Evolutionary conservation across 108 stramenopile species (phyloP), one percentile per base, ranked within the genome.

Genomic region (Mediolabrus comicus): DNA sequence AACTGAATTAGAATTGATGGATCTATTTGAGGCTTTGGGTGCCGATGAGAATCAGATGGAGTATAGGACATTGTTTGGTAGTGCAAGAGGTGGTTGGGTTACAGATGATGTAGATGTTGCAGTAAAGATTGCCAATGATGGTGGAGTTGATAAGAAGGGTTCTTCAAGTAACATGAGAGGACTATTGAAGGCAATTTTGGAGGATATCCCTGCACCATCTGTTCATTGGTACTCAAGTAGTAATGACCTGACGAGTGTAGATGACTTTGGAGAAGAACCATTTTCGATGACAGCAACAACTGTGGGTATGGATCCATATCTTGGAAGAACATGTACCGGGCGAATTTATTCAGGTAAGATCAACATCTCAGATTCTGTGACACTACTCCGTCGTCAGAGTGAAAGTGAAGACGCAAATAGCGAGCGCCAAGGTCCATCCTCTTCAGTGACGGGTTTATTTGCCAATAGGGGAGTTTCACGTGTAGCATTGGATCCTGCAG

Each of bases 1-100:
- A 35, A 97, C 97, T 6, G 96, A 97, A 69, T 72, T 85, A 55
- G 81, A 91, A 62, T 67, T 95, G 0, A 80, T 96, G 77, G 97
- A 97, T 67, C 80, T 97, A 22, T 95, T 98, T 82, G 89, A 89
- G 53, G 74, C 77, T 0, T 77, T 98, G 53, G 87, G 88, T 10
- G 97, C 98, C 1, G 72, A 60, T 16, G 94, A 92, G 12, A 79
- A 84, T n/a, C 98, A 98, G 80, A 82, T 98, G 80, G 96, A 99
- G 34, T 97, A 96, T 74, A 64, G 86, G 51, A 93, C 96, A 10
- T 68, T 96, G 36, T 99, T 96, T 74, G 96, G 96, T 0, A 91
- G 89, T 25, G 98, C 94, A 0, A 75, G 94, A 52, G 81, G 92
- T 16, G 98, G 98, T 7, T 94, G 97, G 90, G 82, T 96, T 10